phyloP scores from a whole-genome alignment of 129 eudicot genomes.

The Flaveria sonorensis region DNA sequence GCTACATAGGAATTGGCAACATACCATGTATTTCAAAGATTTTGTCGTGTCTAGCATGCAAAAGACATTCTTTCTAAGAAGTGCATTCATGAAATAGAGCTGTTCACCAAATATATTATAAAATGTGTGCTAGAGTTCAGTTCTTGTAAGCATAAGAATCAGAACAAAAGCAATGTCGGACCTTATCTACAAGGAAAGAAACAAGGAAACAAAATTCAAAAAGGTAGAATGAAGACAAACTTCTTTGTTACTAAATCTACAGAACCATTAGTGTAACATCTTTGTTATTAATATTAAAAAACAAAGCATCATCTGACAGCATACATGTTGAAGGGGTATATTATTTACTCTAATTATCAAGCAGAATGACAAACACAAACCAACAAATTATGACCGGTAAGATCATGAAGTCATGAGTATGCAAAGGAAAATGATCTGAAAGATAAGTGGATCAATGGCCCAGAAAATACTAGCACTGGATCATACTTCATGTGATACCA shows the following conservation, averaged over 20 bases:
- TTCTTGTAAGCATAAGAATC: constrained; percentile 1
- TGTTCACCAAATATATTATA: neutral
- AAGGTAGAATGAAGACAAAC: constrained; percentile 19
- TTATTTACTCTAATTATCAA: neutral
- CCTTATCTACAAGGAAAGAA: constrained; percentile 3
- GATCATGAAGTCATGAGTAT: neutral
- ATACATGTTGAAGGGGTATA: constrained; percentile 5
- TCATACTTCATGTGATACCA: neutral
- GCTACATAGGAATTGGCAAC: neutral
- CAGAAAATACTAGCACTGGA: too few relatives aligned
- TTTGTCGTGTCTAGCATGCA: constrained; percentile 3
- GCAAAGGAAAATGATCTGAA: too few relatives aligned
- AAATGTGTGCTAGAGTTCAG: neutral
- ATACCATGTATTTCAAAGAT: neutral
- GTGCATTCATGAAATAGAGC: neutral
- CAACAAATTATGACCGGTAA: neutral
- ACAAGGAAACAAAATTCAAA: neutral
- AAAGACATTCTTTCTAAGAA: neutral
- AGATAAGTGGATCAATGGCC: neutral
- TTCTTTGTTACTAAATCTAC: constrained; percentile 9
- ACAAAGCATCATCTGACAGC: neutral
- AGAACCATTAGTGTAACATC: neutral
- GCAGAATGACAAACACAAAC: neutral
- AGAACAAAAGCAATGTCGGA: constrained; percentile 1
- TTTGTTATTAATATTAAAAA: constrained; percentile 6